Evolutionary conservation across 2,329 filamentous ascomycete species (phyloP).

Genomic region (Curvularia hawaiiensis): DNA sequence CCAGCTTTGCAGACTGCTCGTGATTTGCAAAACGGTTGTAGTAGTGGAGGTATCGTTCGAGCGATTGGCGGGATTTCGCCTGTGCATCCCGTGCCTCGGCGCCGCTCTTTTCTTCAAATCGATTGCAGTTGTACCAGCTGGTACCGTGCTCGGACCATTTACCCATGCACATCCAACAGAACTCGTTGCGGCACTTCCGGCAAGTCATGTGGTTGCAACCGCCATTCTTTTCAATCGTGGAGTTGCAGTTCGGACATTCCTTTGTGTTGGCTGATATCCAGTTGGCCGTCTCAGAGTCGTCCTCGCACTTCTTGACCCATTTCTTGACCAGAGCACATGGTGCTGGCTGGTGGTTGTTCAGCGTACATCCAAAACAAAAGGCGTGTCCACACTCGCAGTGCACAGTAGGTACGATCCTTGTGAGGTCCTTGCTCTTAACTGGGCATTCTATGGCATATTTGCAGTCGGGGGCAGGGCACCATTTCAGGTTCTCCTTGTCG

Average conservation of each 20-base stretch:
- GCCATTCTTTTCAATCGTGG: constrained; percentile 98
- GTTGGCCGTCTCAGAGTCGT: constrained; percentile 97
- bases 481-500: constrained; percentile 93
- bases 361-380: constrained; percentile 94
- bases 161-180: constrained; percentile 99
- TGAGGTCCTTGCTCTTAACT: constrained; percentile 86
- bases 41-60: constrained; percentile 98
- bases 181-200: constrained; percentile 92
- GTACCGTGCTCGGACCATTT: constrained; percentile 98
- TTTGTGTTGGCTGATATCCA: constrained; percentile 99
- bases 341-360: constrained; percentile 89
- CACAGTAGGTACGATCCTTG: constrained; percentile 86
- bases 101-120: constrained; percentile 95
- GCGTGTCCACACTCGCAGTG: constrained; percentile 80
- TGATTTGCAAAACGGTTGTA: constrained; percentile 99
- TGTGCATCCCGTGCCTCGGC: constrained; percentile 89
- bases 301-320: constrained; percentile 98
- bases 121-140: constrained; percentile 99
- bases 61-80: constrained; percentile 83
- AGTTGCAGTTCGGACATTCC: constrained; percentile 93
- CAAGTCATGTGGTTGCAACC: constrained; percentile 99
- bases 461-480: constrained; percentile 98
- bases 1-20: constrained; percentile 94
- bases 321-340: constrained; percentile 90
- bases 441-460: constrained; percentile 88